Evolutionary conservation across 2,329 filamentous ascomycete genomes (phyloP).

Genomic region (Emergomyces africanus): DNA sequence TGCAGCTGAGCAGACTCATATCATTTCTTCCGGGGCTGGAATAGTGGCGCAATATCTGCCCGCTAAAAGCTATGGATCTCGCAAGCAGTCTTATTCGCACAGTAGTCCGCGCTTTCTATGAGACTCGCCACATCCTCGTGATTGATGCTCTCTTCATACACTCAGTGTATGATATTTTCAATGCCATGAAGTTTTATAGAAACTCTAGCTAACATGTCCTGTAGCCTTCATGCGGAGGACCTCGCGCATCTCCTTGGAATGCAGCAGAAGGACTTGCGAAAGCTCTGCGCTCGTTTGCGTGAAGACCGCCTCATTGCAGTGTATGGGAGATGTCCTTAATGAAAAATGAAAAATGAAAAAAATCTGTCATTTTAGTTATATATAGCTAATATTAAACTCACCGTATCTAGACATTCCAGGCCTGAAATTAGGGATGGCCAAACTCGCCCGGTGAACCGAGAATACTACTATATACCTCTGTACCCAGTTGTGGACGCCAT

Average conservation of each 20-base stretch:
- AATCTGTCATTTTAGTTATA: slow-evolving; percentile 1
- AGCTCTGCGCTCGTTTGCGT: slow-evolving; percentile 69
- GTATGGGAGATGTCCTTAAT: slow-evolving; percentile 36
- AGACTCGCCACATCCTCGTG: slow-evolving; percentile 69
- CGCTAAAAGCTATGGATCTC: slow-evolving; percentile 41
- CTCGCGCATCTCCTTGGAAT: slow-evolving; percentile 76
- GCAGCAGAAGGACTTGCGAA: slow-evolving; percentile 84
- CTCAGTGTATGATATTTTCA: slow-evolving; percentile 43
- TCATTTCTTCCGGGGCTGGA: background rate
- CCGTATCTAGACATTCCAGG: slow-evolving; percentile 48
- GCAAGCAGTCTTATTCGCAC: slow-evolving; percentile 73
- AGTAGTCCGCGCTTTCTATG: slow-evolving; percentile 74
- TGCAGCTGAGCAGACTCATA: background rate
- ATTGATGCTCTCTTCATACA: slow-evolving; percentile 68
- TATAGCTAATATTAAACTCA: slow-evolving; percentile 9
- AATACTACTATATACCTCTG: slow-evolving; percentile 96
- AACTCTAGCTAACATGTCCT: slow-evolving; percentile 6
- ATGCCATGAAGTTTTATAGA: slow-evolving; percentile 4
- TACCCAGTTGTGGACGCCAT: slow-evolving; percentile 89
- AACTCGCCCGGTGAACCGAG: slow-evolving; percentile 67
- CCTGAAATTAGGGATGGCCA: slow-evolving; percentile 70
- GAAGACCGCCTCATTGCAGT: slow-evolving; percentile 78
- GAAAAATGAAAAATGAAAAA: no score
- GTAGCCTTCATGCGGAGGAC: slow-evolving; percentile 69
- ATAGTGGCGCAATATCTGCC: background rate